phyloP scores from a whole-genome alignment of 169 alveolate genomes.

The Eimeria acervulina region DNA sequence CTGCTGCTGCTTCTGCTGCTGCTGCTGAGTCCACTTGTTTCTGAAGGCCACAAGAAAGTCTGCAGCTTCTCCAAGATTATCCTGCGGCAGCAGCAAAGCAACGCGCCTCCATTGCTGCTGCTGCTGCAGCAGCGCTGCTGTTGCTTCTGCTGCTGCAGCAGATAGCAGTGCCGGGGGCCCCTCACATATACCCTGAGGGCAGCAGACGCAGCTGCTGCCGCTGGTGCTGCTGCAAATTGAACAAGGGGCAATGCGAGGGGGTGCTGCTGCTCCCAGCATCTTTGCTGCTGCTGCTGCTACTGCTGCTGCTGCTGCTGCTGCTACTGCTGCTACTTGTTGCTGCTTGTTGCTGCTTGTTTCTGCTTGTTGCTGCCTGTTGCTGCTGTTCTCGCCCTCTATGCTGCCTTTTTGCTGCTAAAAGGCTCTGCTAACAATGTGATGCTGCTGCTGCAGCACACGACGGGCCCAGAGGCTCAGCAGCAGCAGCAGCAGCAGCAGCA shows the following conservation, averaged over 20 bases:
- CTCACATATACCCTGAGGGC: background rate
- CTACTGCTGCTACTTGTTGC: background rate
- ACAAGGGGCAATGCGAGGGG: background rate
- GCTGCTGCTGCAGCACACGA: constrained; percentile 11
- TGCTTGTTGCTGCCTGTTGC: constrained; percentile 17
- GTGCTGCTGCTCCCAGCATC: background rate
- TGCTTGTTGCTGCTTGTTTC: constrained; percentile 29
- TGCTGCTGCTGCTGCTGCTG: constrained; percentile 41
- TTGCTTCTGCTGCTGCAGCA: constrained; percentile 25
- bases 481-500: constrained; percentile 8
- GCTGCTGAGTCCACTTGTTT: background rate
- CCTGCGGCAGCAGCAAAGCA: constrained; percentile 3
- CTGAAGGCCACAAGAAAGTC: background rate
- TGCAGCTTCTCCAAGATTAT: background rate
- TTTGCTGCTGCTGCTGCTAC: constrained; percentile 23
- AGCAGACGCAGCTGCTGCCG: constrained; percentile 36
- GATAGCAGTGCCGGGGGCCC: background rate
- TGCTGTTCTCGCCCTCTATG: background rate
- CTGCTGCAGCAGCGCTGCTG: constrained; percentile 23
- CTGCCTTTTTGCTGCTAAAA: background rate
- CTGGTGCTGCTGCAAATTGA: constrained; percentile 7
- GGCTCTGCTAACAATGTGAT: background rate
- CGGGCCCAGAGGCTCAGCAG: background rate
- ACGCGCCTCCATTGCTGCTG: background rate
- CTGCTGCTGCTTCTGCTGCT: constrained; percentile 1